Conservation (phyloP, 2,329 filamentous ascomycete species). For the Zymoseptoria passerinii region DNA sequence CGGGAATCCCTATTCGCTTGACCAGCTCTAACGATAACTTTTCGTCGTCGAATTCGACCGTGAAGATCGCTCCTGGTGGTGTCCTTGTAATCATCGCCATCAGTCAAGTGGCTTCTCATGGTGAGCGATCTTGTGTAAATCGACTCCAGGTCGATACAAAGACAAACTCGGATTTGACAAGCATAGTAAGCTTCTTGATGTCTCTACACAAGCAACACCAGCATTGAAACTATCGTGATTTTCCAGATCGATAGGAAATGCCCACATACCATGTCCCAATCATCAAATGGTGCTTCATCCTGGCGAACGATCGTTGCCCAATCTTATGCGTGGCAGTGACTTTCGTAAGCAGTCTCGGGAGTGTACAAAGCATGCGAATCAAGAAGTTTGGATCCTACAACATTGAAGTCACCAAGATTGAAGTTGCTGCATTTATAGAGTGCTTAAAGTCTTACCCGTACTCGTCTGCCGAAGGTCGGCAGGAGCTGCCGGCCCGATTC, state of each 20-base stretch:
- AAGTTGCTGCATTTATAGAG: background rate
- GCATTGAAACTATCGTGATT: too few species aligned
- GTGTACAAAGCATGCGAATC: background rate
- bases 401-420: background rate
- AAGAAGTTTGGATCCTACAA: background rate
- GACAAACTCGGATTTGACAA: background rate
- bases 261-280: slow-evolving; percentile 64
- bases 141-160: background rate
- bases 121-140: background rate
- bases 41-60: slow-evolving; percentile 79
- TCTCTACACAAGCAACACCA: background rate
- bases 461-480: background rate
- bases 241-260: too few species aligned
- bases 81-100: slow-evolving; percentile 37
- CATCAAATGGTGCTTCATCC: slow-evolving; percentile 84
- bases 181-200: background rate
- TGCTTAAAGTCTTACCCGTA: background rate
- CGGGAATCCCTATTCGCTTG: slow-evolving; percentile 71
- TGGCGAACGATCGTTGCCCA: slow-evolving; percentile 15
- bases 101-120: background rate
- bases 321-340: background rate
- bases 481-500: background rate
- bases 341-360: background rate
- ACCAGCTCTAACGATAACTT: slow-evolving; percentile 63
- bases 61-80: slow-evolving; percentile 81